Evolutionary conservation across 768 basidiomycete species (phyloP).

Genomic region (Collybiopsis luxurians): DNA sequence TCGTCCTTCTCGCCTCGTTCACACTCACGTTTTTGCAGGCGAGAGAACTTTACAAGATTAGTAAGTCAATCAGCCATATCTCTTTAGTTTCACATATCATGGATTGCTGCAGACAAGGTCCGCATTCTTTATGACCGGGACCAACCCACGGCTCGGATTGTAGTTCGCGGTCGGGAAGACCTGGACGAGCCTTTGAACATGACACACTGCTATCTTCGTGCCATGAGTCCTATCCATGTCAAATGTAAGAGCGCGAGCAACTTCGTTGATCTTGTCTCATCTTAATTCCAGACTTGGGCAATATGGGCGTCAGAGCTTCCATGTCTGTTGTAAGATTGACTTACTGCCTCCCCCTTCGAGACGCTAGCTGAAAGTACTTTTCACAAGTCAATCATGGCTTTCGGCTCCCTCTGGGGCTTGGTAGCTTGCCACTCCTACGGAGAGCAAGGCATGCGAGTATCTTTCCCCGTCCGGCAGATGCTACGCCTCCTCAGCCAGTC

Average conservation of each 20-base stretch:
- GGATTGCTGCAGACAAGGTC: conserved; percentile 56
- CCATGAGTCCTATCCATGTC: conserved; percentile 85
- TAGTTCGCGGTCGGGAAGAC: conserved; percentile 60
- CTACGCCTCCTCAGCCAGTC: conserved; percentile 76
- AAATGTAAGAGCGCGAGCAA: conserved; percentile 48
- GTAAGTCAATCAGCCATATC: conserved; percentile 29
- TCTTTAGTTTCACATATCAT: background rate
- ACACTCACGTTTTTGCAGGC: conserved; percentile 38
- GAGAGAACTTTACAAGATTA: conserved; percentile 64
- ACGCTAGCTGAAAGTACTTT: background rate
- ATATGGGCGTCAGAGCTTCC: conserved; percentile 81
- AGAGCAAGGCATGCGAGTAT: conserved; percentile 75
- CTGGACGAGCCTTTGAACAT: conserved; percentile 74
- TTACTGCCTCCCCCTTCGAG: background rate
- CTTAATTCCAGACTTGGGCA: conserved; percentile 53
- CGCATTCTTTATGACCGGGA: conserved; percentile 72
- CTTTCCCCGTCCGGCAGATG: conserved; percentile 83
- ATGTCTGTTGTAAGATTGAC: conserved; percentile 70
- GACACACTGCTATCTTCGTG: conserved; percentile 82
- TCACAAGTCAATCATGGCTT: conserved; percentile 70
- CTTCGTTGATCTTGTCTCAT: conserved; percentile 8
- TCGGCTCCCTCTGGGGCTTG: conserved; percentile 78
- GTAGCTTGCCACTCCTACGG: conserved; percentile 81
- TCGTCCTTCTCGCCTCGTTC: background rate
- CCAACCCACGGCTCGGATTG: conserved; percentile 70